Base-by-base conservation (phyloP, 192 early-diverging fungal species). In the Podila epigama region DNA sequence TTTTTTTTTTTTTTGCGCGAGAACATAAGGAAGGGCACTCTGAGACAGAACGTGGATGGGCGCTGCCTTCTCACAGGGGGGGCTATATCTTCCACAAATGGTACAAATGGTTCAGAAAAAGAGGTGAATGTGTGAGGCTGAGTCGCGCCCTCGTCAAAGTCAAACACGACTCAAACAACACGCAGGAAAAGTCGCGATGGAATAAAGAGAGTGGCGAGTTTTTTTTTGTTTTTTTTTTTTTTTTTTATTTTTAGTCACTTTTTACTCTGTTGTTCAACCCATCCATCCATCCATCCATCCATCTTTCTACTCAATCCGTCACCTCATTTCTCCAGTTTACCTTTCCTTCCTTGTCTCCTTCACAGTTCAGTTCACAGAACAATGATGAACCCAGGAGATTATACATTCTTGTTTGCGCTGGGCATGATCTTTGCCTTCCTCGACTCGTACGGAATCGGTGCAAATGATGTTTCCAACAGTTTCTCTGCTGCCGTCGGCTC, bases 381-480 rank as follows among this genome's bases (percentile, higher is more conserved):
- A 65, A 40, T n/a, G 27, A 69, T 69, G 69, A 29, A 70, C n/a
- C 69, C 69, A 20, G 50, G 16, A 22, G 44, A 80, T 41, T 93
- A 79, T 51, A 89, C 89, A 3, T 92, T 83, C 79, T 84, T 94
- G 12, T 92, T 94, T 79, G 87, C 70, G 36, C 51, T 93, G 28
- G 88, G 86, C 40, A 81, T 91, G 60, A 60, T 90, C 12, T 79
- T 86, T 39, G 90, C 93, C 18, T 90, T 93, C 48, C 33, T 79
- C 22, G 92, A 94, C 64, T 91, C 91, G 32, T 93, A 81, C 70
- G 89, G 90, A 28, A 91, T 94, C 60, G 92, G 92, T 51, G 91
- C 93, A 29, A 95, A 95, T 67, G 94, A 95, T 81, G 92, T 95
- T 25, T 90, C 92, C 65, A 95, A 95, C 79, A 89, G 90, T 9